These are phyloP conservation scores for Medicago arabica DNA, from an alignment of 306 rosid genomes.

Conservation along the genomic window DNA sequence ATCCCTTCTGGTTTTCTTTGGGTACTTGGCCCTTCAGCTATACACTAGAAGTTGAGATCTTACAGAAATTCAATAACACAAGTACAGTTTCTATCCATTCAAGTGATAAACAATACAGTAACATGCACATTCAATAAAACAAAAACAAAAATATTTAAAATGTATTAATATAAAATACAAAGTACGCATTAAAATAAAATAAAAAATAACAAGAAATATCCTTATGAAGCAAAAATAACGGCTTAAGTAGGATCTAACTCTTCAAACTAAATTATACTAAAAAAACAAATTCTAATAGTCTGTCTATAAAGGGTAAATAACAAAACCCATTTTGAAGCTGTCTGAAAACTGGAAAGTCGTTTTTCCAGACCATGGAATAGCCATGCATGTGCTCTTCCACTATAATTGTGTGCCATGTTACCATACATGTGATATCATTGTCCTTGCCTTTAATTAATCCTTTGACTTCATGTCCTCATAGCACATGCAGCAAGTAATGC, in stretches of 20 bases:
- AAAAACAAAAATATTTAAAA: background rate
- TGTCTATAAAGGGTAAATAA: conserved; percentile 36
- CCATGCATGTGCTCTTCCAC: conserved; percentile 44
- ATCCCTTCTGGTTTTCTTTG: too few species aligned
- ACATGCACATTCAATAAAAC: background rate
- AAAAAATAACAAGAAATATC: background rate
- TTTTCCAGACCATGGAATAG: conserved; percentile 20
- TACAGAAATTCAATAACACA: too few species aligned
- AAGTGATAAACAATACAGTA: background rate
- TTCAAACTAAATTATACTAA: conserved; percentile 7
- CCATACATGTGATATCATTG: conserved; percentile 44
- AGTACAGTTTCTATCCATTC: too few species aligned
- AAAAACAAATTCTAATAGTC: conserved; percentile 37
- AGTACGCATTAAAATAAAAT: conserved; percentile 15
- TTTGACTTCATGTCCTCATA: conserved; percentile 39
- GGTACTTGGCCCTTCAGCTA: too few species aligned
- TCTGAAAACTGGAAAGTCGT: conserved; percentile 27
- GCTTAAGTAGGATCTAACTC: conserved; percentile 24
- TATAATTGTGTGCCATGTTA: conserved; percentile 40
- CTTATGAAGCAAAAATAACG: background rate
- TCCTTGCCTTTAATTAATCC: conserved; percentile 37
- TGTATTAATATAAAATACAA: conserved; percentile 5
- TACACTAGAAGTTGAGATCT: too few species aligned
- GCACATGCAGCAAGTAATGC: conserved; percentile 43
- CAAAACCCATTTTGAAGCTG: conserved; percentile 41